Conservation (phyloP, 2,329 filamentous ascomycete species). For the Pezicula carpinea region DNA sequence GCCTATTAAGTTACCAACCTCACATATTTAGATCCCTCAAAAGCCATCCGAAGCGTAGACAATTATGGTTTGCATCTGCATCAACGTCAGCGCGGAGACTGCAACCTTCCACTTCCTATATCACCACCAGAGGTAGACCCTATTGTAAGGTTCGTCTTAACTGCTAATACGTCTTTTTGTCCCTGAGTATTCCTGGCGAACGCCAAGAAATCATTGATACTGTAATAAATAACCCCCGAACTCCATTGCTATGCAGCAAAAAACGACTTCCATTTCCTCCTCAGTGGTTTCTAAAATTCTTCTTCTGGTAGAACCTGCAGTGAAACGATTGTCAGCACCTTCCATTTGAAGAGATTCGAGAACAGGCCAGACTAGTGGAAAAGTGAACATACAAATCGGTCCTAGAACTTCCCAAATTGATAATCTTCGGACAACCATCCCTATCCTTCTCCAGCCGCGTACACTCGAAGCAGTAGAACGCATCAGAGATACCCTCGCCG, state of each 20-base stretch:
- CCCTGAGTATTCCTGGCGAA: not conserved
- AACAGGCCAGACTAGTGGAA: conserved; percentile 15
- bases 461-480: conserved; percentile 99
- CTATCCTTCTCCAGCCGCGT: conserved; percentile 94
- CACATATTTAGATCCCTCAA: no score
- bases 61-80: no score
- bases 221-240: conserved; percentile 1
- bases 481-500: conserved; percentile 95
- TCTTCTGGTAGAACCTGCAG: conserved; percentile 46
- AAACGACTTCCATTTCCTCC: not conserved
- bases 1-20: not conserved
- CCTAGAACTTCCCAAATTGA: conserved; percentile 91
- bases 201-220: not conserved
- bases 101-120: no score
- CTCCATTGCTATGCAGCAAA: conserved; percentile 12
- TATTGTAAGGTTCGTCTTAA: no score
- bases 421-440: conserved; percentile 98
- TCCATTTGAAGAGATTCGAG: not conserved
- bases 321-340: conserved; percentile 4
- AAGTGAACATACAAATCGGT: conserved; percentile 64
- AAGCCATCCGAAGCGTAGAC: no score
- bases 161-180: no score
- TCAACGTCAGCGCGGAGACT: no score
- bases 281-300: conserved; percentile 59
- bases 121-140: no score